Evolutionary conservation across 371 early-diverging fungal genomes (phyloP).

Genomic region (Fennellomyces sp.): DNA sequence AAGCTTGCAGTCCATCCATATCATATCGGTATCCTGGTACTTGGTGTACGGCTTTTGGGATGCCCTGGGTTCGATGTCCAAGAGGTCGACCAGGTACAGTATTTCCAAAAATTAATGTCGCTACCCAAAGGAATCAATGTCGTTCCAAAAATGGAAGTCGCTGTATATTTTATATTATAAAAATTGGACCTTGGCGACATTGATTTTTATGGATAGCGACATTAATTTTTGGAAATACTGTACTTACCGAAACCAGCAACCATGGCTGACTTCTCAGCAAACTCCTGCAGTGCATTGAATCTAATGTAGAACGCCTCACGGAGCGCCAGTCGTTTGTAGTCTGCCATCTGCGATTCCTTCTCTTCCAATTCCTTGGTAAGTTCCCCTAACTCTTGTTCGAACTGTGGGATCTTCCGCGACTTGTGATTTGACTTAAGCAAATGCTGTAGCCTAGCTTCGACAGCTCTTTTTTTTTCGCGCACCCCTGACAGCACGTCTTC

Average conservation of each 20-base stretch:
- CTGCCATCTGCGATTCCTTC: conserved; percentile 37
- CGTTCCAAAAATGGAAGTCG: too few relatives aligned
- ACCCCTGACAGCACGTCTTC: conserved; percentile 34
- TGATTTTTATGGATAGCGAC: too few relatives aligned
- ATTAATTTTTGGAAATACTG: too few relatives aligned
- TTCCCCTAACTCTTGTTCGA: conserved; percentile 31
- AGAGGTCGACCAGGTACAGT: conserved; percentile 42
- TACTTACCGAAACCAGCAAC: conserved; percentile 50
- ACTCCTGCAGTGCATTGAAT: conserved; percentile 47
- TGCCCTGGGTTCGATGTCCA: conserved; percentile 33
- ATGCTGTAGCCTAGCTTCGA: conserved; percentile 35
- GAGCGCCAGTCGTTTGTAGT: conserved; percentile 50
- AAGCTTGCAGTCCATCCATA: conserved; percentile 39
- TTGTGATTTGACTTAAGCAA: conserved; percentile 27
- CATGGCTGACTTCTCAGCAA: conserved; percentile 42
- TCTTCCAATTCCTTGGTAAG: conserved; percentile 39
- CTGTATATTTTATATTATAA: too few relatives aligned
- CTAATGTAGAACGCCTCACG: conserved; percentile 50
- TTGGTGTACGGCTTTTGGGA: conserved; percentile 32
- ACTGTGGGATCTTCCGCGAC: conserved; percentile 35
- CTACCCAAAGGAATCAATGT: too few relatives aligned
- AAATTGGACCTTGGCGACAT: too few relatives aligned
- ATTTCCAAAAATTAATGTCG: too few relatives aligned
- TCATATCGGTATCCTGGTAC: conserved; percentile 29
- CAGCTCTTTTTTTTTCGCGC: conserved; percentile 41